Conservation (phyloP, 441 rosid species). For the Croton setiger region DNA sequence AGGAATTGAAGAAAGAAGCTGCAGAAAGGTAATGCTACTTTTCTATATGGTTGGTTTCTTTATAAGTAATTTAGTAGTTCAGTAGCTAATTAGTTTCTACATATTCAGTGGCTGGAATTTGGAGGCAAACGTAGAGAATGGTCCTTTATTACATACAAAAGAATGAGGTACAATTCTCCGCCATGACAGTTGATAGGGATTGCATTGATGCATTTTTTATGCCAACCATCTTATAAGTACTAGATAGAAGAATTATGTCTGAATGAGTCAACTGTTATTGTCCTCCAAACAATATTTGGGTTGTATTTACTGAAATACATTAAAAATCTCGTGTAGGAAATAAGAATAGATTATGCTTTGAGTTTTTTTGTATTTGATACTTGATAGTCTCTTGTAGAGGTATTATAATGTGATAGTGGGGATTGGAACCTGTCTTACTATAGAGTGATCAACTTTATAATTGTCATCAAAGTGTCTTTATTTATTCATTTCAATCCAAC, state of each 20-base stretch:
- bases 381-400: neutral
- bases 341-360: too few relatives aligned
- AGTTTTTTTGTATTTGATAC: too few relatives aligned
- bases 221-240: neutral
- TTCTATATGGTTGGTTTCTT: conserved; percentile 10
- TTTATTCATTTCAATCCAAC: neutral
- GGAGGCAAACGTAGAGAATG: conserved; percentile 56
- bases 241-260: neutral
- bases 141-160: conserved; percentile 27
- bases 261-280: neutral
- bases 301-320: neutral
- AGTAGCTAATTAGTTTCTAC: conserved; percentile 24
- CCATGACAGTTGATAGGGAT: conserved; percentile 4
- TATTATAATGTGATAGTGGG: neutral
- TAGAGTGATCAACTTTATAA: neutral
- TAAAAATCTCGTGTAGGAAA: neutral
- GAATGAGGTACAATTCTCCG: conserved; percentile 19
- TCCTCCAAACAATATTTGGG: too few relatives aligned
- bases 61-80: conserved; percentile 11
- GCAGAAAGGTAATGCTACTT: conserved; percentile 52
- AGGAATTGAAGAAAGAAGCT: conserved; percentile 67
- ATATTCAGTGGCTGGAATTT: conserved; percentile 74
- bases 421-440: neutral
- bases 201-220: neutral
- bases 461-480: neutral